Percentiles rank a stretch among this genome's conserved stretches.
These are phyloP conservation scores for Tylopilus vinaceipallidus DNA, from an alignment of 768 basidiomycete species.

Conservation along the genomic window DNA sequence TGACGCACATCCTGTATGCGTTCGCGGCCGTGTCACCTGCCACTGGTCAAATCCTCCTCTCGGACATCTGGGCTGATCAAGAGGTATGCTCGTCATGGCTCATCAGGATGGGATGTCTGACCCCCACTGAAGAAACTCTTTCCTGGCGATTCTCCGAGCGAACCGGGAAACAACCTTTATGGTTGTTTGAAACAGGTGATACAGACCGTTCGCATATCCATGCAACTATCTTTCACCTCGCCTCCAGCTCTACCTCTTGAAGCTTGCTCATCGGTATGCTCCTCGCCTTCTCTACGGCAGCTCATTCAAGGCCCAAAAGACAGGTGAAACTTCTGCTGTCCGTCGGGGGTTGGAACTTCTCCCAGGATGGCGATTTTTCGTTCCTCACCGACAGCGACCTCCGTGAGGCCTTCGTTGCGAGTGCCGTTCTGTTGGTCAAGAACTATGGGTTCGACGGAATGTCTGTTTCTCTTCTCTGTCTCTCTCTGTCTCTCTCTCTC, in stretches of 20 bases:
- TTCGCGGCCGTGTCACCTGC: slow-evolving; percentile 71
- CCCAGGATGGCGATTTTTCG: slow-evolving; percentile 63
- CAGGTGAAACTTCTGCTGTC: slow-evolving; percentile 53
- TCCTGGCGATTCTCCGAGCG: slow-evolving; percentile 70
- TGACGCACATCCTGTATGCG: slow-evolving; percentile 79
- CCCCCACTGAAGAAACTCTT: slow-evolving; percentile 55
- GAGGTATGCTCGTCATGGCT: slow-evolving; percentile 37
- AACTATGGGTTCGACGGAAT: slow-evolving; percentile 84
- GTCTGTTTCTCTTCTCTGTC: slow-evolving; percentile 36
- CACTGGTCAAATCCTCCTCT: slow-evolving; percentile 61
- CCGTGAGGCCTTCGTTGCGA: slow-evolving; percentile 57
- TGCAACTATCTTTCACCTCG: background rate
- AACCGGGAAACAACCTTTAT: slow-evolving; percentile 75
- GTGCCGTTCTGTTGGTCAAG: slow-evolving; percentile 60
- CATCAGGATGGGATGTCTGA: slow-evolving; percentile 5
- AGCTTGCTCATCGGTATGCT: slow-evolving; percentile 49
- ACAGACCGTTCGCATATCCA: background rate
- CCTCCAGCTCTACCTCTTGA: slow-evolving; percentile 47
- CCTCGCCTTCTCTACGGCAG: background rate
- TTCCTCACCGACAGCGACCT: slow-evolving; percentile 53
- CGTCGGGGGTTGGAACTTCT: slow-evolving; percentile 68
- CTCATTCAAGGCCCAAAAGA: slow-evolving; percentile 19
- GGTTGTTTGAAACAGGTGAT: slow-evolving; percentile 77
- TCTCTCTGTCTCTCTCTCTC: too few species aligned
- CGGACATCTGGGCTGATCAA: slow-evolving; percentile 74